Percentiles rank a stretch among this genome's conserved stretches.
Evolutionary conservation across 148 eudicot species (phyloP).

Genomic region (Selenicereus undatus): DNA sequence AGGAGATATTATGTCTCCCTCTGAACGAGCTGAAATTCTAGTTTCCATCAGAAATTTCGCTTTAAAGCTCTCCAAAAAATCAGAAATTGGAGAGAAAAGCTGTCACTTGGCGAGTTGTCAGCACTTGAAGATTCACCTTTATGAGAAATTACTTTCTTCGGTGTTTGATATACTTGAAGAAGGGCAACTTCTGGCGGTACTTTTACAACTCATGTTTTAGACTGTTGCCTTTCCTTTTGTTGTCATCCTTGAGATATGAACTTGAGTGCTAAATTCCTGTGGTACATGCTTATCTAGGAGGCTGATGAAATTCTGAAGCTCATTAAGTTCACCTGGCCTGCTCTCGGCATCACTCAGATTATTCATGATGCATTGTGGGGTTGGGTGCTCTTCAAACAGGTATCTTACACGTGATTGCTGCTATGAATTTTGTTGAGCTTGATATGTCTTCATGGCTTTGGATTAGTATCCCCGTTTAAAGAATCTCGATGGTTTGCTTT

Average conservation of each 20-base stretch:
- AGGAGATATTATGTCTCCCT: slow-evolving; percentile 61
- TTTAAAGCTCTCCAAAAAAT: slow-evolving; percentile 35
- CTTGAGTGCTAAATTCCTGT: slow-evolving; percentile 3
- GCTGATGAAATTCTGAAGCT: slow-evolving; percentile 66
- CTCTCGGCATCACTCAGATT: slow-evolving; percentile 73
- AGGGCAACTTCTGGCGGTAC: slow-evolving; percentile 67
- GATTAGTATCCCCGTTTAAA: neutral
- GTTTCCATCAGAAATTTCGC: slow-evolving; percentile 48
- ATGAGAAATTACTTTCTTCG: slow-evolving; percentile 66
- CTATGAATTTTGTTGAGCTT: neutral
- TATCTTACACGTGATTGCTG: slow-evolving; percentile 19
- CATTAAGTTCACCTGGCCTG: slow-evolving; percentile 71
- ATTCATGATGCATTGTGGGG: slow-evolving; percentile 66
- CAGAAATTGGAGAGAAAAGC: slow-evolving; percentile 43
- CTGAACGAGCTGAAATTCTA: slow-evolving; percentile 61
- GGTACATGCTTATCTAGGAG: slow-evolving; percentile 40
- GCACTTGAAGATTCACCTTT: slow-evolving; percentile 70
- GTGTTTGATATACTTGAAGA: slow-evolving; percentile 90
- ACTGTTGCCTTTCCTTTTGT: slow-evolving; percentile 14
- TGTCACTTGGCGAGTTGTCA: slow-evolving; percentile 52
- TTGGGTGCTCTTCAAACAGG: slow-evolving; percentile 97
- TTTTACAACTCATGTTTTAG: neutral
- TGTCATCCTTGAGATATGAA: neutral
- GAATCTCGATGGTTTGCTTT: slow-evolving; percentile 5
- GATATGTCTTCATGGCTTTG: neutral